A percentile compares a stretch with the other conserved stretches of the same genome.
Evolutionary conservation across 2,329 filamentous ascomycete genomes (phyloP).

Genomic region (Alternaria rosae): DNA sequence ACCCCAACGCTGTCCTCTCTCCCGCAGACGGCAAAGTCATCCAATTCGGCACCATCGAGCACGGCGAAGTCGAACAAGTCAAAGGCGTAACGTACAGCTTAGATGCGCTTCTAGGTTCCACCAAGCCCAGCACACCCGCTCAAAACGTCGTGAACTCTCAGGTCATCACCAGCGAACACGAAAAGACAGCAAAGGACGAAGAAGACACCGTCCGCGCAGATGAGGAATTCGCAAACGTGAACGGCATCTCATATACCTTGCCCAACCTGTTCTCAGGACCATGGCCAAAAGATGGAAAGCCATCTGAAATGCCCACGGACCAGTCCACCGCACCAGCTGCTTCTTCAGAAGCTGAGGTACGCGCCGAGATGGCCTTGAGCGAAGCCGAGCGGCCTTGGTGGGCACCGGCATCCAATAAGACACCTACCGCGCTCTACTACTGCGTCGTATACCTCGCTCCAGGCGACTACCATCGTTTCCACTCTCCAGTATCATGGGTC

Average conservation of each 20-base stretch:
- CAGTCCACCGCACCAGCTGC: slow-evolving; percentile 73
- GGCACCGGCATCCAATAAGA: slow-evolving; percentile 50
- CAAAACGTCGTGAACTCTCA: slow-evolving; percentile 32
- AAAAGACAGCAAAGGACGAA: slow-evolving; percentile 49
- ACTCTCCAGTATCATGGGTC: slow-evolving; percentile 94
- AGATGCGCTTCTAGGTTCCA: slow-evolving; percentile 81
- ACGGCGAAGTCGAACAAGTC: slow-evolving; percentile 96
- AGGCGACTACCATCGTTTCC: slow-evolving; percentile 98
- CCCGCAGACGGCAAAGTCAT: slow-evolving; percentile 91
- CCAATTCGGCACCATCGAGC: slow-evolving; percentile 89
- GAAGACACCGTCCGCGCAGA: slow-evolving; percentile 77
- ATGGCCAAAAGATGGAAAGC: slow-evolving; percentile 52
- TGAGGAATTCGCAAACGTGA: slow-evolving; percentile 91
- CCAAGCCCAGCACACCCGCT: slow-evolving; percentile 55
- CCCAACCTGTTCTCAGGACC: slow-evolving; percentile 85
- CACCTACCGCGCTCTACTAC: slow-evolving; percentile 81
- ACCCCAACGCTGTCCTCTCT: slow-evolving; percentile 80
- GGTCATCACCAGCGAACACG: slow-evolving; percentile 34
- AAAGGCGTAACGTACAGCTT: slow-evolving; percentile 98
- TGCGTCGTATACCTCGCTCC: slow-evolving; percentile 94
- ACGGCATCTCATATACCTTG: slow-evolving; percentile 94
- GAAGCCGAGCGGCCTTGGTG: slow-evolving; percentile 64
- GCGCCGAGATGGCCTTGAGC: slow-evolving; percentile 79
- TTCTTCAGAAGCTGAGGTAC: slow-evolving; percentile 81
- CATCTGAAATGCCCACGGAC: slow-evolving; percentile 68